A percentile compares a stretch with the other conserved stretches of the same genome.
Conservation (phyloP, 1,139 yeast species). For the Candida mesenterica region DNA sequence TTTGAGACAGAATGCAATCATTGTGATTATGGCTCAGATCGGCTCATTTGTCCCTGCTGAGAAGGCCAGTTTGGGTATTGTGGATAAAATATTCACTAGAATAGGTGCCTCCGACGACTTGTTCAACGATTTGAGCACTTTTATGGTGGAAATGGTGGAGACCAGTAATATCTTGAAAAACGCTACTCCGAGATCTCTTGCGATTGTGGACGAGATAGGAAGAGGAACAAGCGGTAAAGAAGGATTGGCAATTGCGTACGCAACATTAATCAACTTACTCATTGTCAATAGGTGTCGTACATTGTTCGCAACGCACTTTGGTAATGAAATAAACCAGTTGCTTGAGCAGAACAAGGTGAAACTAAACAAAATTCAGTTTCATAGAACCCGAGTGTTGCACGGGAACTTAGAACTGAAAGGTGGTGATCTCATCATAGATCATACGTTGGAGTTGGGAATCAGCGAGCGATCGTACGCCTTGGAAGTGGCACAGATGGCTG, state of each 20-base stretch:
- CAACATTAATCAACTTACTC: constrained; percentile 62
- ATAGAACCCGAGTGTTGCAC: constrained; percentile 46
- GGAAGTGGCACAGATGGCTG: constrained; percentile 81
- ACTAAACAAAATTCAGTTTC: constrained; percentile 41
- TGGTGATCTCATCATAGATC: constrained; percentile 50
- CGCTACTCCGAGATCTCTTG: constrained; percentile 76
- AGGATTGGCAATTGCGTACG: constrained; percentile 88
- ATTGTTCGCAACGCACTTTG: constrained; percentile 93
- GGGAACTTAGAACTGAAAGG: constrained; percentile 14
- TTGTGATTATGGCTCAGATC: constrained; percentile 81
- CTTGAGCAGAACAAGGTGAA: constrained; percentile 25
- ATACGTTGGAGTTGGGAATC: constrained; percentile 67
- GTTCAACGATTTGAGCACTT: constrained; percentile 83
- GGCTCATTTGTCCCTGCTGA: constrained; percentile 88
- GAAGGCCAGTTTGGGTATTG: constrained; percentile 69
- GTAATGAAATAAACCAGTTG: constrained; percentile 53
- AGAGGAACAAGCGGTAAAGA: constrained; percentile 91
- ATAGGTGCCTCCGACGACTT: constrained; percentile 92
- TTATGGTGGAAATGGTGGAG: constrained; percentile 98
- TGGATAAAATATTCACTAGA: constrained; percentile 83
- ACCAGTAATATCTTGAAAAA: constrained; percentile 74
- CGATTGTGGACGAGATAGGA: constrained; percentile 94
- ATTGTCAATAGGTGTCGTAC: constrained; percentile 65
- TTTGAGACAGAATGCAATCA: constrained; percentile 82
- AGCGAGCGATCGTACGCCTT: constrained; percentile 78